These are phyloP conservation scores for Paramecium sonneborni DNA, from an alignment of 73 alveolate species.

Conservation along the genomic window DNA sequence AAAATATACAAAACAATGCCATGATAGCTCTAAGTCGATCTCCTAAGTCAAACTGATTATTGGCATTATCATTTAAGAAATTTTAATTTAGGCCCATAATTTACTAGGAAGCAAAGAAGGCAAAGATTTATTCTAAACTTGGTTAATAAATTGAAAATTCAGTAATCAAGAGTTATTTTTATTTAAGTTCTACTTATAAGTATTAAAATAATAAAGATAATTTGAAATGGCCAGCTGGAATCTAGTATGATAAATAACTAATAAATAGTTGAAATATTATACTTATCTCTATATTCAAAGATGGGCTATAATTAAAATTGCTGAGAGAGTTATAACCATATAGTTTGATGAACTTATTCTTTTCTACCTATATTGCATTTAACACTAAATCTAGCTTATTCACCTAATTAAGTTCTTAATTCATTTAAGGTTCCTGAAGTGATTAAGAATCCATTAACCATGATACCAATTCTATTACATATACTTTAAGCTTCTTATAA, in stretches of 20 bases:
- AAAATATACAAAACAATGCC: background rate
- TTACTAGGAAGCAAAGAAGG: background rate
- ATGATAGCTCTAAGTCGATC: background rate
- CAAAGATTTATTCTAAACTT: background rate
- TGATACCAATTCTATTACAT: slow-evolving; percentile 89
- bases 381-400: background rate
- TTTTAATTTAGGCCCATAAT: background rate
- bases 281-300: background rate
- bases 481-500: slow-evolving; percentile 95
- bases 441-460: slow-evolving; percentile 76
- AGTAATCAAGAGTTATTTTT: background rate
- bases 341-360: background rate
- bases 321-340: background rate
- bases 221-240: background rate
- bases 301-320: background rate
- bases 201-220: background rate
- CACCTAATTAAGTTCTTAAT: background rate
- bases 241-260: background rate
- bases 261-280: background rate
- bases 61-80: background rate
- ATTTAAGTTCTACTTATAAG: background rate
- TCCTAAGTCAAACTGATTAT: background rate
- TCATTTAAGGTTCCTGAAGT: background rate
- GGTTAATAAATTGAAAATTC: background rate
- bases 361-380: background rate